Evolutionary conservation across 2,329 filamentous ascomycete species (phyloP), one percentile per base, ranked within the genome.

Genomic region (Pestalotiopsis sp.): DNA sequence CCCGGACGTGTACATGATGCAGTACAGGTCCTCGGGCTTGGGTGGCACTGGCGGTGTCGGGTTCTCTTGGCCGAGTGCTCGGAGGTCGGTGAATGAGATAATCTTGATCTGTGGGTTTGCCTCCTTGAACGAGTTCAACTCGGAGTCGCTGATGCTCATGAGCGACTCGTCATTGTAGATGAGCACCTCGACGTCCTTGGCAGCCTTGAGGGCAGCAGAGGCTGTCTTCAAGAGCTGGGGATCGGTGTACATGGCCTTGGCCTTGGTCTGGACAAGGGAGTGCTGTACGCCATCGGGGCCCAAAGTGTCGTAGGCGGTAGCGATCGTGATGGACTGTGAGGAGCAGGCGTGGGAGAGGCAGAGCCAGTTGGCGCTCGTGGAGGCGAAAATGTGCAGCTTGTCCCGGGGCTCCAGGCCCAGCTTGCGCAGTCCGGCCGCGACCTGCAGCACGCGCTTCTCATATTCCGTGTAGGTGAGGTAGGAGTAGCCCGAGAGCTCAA

Each of bases 281-380:
- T 97, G 94, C 82, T 92, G 90, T 71, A 98, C 88, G 61, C 94
- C 95, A 71, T 91, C 90, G 75, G 93, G 88, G 66, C 95, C 95
- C 59, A 98, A 91, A 38, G 94, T 97, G 80, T 98, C 95, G 81
- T 98, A 98, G 64, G 95, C 94, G 60, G 95, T 98, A 64, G 98
- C 95, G 73, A 98, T 95, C 69, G 93, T 90, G 79, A 98, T 90
- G 59, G 93, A 95, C 81, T 98, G 95, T 17, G 94, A 95, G 23
- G 90, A 83, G 88, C 92, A 84, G 59, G 82, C 87, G 79, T 97
- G 93, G 61, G 95, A 92, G 75, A 93, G 89, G 67, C 91, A 89
- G 72, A 98, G 87, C 95, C 95, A 98, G 82, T 93, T 88, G 65
- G 90, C 87, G 79, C 92, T 93, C 3, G 93, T 97, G n/a, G 92